phyloP scores from a whole-genome alignment of 257 asterid species.

The Nicotiana benthamiana region DNA sequence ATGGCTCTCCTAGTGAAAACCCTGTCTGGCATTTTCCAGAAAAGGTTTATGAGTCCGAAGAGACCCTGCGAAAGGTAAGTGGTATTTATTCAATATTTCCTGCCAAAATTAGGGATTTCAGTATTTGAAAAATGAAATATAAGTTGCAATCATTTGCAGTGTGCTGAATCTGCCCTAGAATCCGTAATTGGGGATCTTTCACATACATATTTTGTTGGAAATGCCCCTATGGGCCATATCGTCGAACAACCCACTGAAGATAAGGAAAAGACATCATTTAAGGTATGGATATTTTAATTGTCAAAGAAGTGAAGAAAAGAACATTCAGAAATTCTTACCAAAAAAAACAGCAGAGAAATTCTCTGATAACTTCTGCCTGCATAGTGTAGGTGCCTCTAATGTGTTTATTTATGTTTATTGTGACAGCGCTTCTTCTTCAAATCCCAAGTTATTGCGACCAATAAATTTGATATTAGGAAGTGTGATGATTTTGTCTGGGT shows the following conservation, averaged over 20 bases:
- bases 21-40: constrained; percentile 95
- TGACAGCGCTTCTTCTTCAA: constrained; percentile 86
- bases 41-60: constrained; percentile 68
- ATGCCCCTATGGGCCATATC: constrained; percentile 86
- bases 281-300: constrained; percentile 29
- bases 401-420: not conserved
- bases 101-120: not conserved
- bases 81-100: not conserved
- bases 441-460: constrained; percentile 76
- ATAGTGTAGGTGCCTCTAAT: not conserved
- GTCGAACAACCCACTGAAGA: constrained; percentile 32
- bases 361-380: not conserved
- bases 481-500: constrained; percentile 86
- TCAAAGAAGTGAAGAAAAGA: not conserved
- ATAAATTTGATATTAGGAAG: constrained; percentile 38
- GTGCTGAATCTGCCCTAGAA: constrained; percentile 82
- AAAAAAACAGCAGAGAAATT: too few relatives aligned
- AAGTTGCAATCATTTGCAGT: constrained; percentile 39
- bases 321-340: not conserved
- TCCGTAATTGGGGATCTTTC: constrained; percentile 80
- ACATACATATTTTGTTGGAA: constrained; percentile 77
- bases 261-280: constrained; percentile 24
- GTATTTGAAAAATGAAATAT: not conserved
- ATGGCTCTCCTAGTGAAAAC: constrained; percentile 37
- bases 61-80: constrained; percentile 67